Percentiles rank a stretch among this genome's conserved stretches.
phyloP scores from a whole-genome alignment of 1,284 basidiomycete species.

The Blastosporella zonata region DNA sequence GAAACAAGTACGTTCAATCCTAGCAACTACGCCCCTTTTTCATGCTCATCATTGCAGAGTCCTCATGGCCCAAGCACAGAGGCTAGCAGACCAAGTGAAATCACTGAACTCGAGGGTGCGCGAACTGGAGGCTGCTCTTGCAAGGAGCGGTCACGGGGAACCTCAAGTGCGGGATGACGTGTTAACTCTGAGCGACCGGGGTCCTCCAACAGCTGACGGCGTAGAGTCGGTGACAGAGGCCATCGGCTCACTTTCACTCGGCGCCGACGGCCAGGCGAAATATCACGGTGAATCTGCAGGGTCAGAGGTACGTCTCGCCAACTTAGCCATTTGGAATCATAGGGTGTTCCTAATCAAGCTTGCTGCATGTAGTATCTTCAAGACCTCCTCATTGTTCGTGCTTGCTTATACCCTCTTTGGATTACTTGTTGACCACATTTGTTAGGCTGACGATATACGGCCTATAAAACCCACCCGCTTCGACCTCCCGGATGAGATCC shows the following conservation, averaged over 20 bases:
- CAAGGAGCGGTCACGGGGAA: slow-evolving; percentile 22
- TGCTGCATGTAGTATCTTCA: slow-evolving; percentile 37
- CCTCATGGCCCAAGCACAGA: slow-evolving; percentile 45
- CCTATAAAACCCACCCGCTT: slow-evolving; percentile 15
- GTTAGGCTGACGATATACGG: slow-evolving; percentile 20
- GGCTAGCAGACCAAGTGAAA: slow-evolving; percentile 44
- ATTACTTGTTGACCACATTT: background rate
- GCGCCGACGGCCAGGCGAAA: slow-evolving; percentile 40
- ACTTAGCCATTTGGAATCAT: background rate
- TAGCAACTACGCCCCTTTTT: background rate
- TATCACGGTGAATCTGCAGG: slow-evolving; percentile 48
- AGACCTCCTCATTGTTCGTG: slow-evolving; percentile 38
- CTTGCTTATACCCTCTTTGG: background rate
- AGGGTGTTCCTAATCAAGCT: background rate
- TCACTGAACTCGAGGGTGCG: slow-evolving; percentile 44
- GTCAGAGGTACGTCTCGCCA: slow-evolving; percentile 36
- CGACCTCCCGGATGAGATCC: slow-evolving; percentile 40
- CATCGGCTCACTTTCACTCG: slow-evolving; percentile 45
- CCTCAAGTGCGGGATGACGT: slow-evolving; percentile 22
- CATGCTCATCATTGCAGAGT: slow-evolving; percentile 31
- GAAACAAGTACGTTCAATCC: slow-evolving; percentile 43
- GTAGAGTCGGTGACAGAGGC: slow-evolving; percentile 31
- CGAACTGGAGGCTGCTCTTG: slow-evolving; percentile 55
- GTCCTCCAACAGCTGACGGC: slow-evolving; percentile 9
- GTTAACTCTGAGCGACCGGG: background rate